Base-by-base conservation (phyloP, 2,329 filamentous ascomycete genomes). In the Exophiala bonariae region DNA sequence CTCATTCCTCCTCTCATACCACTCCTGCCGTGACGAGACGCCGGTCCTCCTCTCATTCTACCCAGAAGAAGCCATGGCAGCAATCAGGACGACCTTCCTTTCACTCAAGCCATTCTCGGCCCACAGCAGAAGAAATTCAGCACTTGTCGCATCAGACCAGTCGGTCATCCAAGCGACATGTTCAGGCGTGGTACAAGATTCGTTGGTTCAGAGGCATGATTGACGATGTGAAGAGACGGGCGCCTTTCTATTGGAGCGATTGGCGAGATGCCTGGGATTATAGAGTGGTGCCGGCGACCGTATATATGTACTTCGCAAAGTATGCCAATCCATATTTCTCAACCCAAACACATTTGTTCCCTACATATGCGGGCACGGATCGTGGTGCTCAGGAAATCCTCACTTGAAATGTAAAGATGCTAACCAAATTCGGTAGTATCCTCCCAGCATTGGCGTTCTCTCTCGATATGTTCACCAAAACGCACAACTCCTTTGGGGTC, bases 231-330 rank as follows among this genome's bases (percentile, higher is more conserved):
- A 82, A 82, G 55, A 81, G 88, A 48, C 74, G 89, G 53, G 78
- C 78, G 6, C 89, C 89, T 1, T 95, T 79, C 64, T 95, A 93
- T 63, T 74, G 72, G 69, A 91, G 85, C 66, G 89, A 95, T 67
- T 95, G 87, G 87, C 74, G 65, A 14, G 89, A 95, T 72, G 89
- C 89, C 1, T 93, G 87, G 87, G 87, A 95, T 64, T 95, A 95
- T 71, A 81, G 89, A 44, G 87, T 95, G 33, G 79, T 95, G 31
- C 89, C 89, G 1, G 88, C 88, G 13, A 95, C 89, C 8, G 74
- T 95, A 22, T 95, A 95, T 69, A 95, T 95, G 87, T 95, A 93
- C 72, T 95, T 95, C 77, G 89, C 89, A 54, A 95, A 95, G 88
- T 92, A 77, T 62, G 77, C 10, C 19, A 62, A 39, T 36, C 54